Base-by-base conservation (phyloP, 345 rosid genomes). In the Conringia planisiliqua region DNA sequence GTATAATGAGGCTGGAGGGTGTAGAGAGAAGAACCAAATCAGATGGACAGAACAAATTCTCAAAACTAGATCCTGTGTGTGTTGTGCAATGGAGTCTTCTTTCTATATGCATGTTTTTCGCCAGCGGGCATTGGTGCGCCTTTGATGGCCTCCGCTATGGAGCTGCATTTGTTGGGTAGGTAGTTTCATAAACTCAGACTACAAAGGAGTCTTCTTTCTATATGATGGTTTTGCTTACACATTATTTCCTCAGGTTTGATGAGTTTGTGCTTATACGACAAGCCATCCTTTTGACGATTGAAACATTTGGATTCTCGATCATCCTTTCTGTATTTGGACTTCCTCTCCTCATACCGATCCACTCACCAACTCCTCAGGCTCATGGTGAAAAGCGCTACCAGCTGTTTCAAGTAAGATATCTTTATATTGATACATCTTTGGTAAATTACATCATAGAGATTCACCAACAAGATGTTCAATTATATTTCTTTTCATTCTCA, bases 121-220 rank as follows among this genome's bases (percentile, higher is more conserved):
- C 90, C 78, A 87, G 96, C 27, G 99, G 97, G 68, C 99, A 95
- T 79, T 95, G 97, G 98, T 94, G 98, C 70, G 93, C 98, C 73
- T 94, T 94, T 63, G 98, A 91, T 82, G 98, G 98, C 71, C 93
- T 94, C 50, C 91, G 90, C 10, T 94, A 91, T 55, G 93, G 96
- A 70, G 90, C 98, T 74, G 98, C 98, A 51, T 94, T 94, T 85
- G 78, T 87, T 39, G 98, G 98, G 98, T 94, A 80, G 79, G 96
- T 78, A 51, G 29, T 20, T 57, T 64, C 16, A 13, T 43, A 43
- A 50, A 62, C 44, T 70, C 18, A n/a, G 33, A 38, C 24, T 30
- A 52, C 24, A 66, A 2, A 58, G 62, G 29, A 42, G 16, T 22
- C 63, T 60, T 39, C 27, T 27, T 7, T 46, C 43, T 57, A 8